Conservation (phyloP, 345 rosid species). For the Excoecaria cochinchinensis region DNA sequence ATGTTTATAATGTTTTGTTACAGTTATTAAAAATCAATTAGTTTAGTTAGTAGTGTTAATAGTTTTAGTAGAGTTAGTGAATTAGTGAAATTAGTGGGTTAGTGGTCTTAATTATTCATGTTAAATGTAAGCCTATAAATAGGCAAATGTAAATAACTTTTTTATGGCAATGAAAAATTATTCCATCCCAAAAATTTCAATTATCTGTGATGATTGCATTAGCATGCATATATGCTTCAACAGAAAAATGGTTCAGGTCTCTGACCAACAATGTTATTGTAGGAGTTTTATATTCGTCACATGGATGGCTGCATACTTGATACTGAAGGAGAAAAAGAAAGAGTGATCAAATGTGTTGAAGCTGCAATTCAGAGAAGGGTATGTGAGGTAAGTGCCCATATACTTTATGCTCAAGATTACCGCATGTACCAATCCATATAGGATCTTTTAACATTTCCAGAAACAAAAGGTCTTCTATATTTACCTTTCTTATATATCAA, state of each 20-base stretch:
- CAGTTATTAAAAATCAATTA: no score
- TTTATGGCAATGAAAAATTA: no score
- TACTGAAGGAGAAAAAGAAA: constrained; percentile 76
- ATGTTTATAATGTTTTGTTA: no score
- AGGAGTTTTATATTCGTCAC: constrained; percentile 90
- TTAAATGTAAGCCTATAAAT: no score
- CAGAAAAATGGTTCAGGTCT: not conserved
- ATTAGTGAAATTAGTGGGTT: no score
- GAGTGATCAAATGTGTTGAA: constrained; percentile 84
- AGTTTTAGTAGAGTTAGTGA: no score
- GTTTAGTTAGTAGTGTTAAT: no score
- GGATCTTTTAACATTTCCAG: not conserved
- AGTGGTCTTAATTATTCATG: no score
- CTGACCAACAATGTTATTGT: constrained; percentile 5
- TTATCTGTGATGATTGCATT: not conserved
- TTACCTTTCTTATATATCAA: no score
- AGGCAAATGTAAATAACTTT: no score
- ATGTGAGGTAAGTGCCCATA: constrained; percentile 59
- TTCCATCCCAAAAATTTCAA: no score
- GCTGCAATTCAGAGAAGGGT: constrained; percentile 88
- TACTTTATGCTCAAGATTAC: not conserved
- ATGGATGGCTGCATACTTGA: constrained; percentile 90
- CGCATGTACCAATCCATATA: no score
- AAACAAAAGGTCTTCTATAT: not conserved
- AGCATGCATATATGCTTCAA: not conserved